These are phyloP conservation scores for Lolium perenne DNA, from an alignment of 176 grass and related monocot genomes.

Conservation along the genomic window DNA sequence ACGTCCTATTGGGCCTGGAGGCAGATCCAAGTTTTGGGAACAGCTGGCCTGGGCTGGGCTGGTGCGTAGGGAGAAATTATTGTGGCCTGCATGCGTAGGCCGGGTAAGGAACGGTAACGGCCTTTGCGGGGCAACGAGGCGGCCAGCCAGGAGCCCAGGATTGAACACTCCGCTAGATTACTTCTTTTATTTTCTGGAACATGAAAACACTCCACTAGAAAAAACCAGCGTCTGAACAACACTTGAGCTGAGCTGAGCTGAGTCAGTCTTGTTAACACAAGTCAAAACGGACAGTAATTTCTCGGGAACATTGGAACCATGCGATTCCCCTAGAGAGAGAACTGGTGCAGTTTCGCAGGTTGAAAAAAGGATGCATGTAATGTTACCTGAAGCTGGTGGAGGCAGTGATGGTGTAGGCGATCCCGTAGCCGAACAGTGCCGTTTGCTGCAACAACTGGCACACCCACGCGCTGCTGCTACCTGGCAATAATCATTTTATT, in stretches of 20 bases:
- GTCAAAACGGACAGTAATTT: no score
- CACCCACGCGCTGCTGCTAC: constrained; percentile 49
- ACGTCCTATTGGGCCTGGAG: background rate
- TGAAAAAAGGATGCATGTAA: background rate
- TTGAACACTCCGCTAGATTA: no score
- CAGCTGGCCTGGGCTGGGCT: background rate
- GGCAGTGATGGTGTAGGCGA: constrained; percentile 88
- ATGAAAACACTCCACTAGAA: no score
- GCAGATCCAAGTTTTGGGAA: background rate
- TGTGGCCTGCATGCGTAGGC: background rate
- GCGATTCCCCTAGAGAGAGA: background rate
- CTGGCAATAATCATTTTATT: constrained; percentile 24
- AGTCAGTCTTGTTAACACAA: no score
- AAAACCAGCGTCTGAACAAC: no score
- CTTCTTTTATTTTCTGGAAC: no score
- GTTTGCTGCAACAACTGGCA: constrained; percentile 77
- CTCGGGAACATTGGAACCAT: no score
- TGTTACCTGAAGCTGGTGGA: constrained; percentile 76
- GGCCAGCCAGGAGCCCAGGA: no score
- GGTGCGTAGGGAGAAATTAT: background rate
- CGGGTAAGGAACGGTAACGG: background rate
- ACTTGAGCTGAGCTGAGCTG: no score
- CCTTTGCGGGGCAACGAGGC: background rate
- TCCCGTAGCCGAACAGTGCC: constrained; percentile 76
- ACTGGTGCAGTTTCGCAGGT: background rate